A percentile compares a stretch with the other conserved stretches of the same genome.
Conservation (phyloP, 768 basidiomycete species). For the Tephrocybe rancida region DNA sequence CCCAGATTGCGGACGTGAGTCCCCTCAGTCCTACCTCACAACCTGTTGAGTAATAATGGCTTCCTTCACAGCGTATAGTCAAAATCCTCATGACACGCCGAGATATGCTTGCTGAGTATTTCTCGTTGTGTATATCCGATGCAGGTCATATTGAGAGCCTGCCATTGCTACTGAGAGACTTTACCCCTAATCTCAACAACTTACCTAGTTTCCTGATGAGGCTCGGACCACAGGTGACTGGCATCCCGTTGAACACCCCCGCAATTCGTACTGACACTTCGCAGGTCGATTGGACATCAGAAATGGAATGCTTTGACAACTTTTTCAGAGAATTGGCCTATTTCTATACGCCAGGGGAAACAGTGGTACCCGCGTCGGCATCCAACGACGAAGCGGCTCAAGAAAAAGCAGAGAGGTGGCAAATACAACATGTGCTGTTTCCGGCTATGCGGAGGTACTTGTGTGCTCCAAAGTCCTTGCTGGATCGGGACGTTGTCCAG, state of each 20-base stretch:
- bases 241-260: neutral
- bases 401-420: conserved; percentile 74
- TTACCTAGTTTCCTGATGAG: conserved; percentile 90
- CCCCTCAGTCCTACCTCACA: neutral
- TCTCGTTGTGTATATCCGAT: conserved; percentile 71
- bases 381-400: conserved; percentile 38
- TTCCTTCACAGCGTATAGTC: conserved; percentile 55
- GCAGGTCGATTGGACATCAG: conserved; percentile 88
- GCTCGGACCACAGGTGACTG: conserved; percentile 81
- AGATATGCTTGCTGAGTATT: conserved; percentile 93
- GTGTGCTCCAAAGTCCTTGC: conserved; percentile 61
- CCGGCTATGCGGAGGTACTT: conserved; percentile 84
- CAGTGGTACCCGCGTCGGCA: conserved; percentile 18
- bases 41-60: neutral
- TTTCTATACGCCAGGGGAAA: conserved; percentile 80
- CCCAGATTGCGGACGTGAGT: conserved; percentile 72
- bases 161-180: conserved; percentile 83
- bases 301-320: conserved; percentile 81
- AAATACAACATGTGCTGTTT: conserved; percentile 90
- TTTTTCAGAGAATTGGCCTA: conserved; percentile 90
- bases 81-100: conserved; percentile 60
- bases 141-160: conserved; percentile 73
- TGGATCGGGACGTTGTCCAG: conserved; percentile 80
- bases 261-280: neutral
- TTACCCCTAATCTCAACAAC: conserved; percentile 89